These are phyloP conservation scores for Lycium ferocissimum DNA, from an alignment of 257 asterid genomes.

Conservation along the genomic window DNA sequence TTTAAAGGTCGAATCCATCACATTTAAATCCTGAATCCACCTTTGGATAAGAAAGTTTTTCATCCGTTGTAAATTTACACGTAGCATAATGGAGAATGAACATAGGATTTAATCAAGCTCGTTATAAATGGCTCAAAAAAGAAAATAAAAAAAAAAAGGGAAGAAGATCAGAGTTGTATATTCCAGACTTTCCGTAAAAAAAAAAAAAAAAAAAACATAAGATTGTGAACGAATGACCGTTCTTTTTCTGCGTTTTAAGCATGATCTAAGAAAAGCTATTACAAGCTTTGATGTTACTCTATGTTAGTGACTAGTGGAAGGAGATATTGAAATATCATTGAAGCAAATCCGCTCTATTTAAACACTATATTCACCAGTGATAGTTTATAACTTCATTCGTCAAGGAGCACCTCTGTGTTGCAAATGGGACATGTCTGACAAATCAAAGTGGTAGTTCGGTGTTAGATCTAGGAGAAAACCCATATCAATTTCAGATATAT, in stretches of 20 bases:
- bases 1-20: neutral
- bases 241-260: slow-evolving; percentile 20
- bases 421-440: slow-evolving; percentile 89
- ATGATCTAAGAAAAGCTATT: slow-evolving; percentile 11
- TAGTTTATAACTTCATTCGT: slow-evolving; percentile 35
- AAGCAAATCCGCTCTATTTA: neutral
- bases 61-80: neutral
- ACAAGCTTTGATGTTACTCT: slow-evolving; percentile 22
- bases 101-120: neutral
- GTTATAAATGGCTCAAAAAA: neutral
- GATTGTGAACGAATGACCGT: neutral
- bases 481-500: neutral
- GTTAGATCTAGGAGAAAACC: neutral
- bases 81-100: neutral
- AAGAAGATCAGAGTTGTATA: neutral
- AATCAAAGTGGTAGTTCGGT: neutral
- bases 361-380: slow-evolving; percentile 13
- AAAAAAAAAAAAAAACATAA: neutral
- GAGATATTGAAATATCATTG: neutral
- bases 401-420: slow-evolving; percentile 73
- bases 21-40: neutral
- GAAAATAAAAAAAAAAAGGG: neutral
- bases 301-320: neutral
- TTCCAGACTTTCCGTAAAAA: neutral
- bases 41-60: neutral